phyloP scores from a whole-genome alignment of 139 green algal species.

The Chloropicon primus region DNA sequence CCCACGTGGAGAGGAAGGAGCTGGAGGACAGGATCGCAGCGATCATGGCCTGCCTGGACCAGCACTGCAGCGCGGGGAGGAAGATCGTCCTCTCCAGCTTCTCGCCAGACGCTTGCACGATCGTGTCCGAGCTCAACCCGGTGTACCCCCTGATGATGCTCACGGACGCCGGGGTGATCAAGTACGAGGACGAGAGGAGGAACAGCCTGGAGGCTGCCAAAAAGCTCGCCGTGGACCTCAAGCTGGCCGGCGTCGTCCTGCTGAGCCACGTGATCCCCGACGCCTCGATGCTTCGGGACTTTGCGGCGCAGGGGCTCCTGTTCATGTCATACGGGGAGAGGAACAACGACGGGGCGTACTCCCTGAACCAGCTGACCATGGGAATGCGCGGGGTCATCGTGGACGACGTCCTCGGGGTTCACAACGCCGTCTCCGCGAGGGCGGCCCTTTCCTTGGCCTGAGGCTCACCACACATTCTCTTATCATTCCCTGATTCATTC shows the following conservation, averaged over 20 bases:
- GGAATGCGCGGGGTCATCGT: background rate
- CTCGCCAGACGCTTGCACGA: conserved; percentile 64
- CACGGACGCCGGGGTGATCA: conserved; percentile 34
- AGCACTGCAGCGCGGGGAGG: background rate
- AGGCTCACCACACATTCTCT: background rate
- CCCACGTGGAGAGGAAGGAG: background rate
- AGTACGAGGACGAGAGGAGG: conserved; percentile 48
- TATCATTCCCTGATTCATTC: background rate
- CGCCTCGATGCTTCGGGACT: conserved; percentile 14
- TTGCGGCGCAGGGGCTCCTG: conserved; percentile 22
- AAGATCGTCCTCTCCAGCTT: conserved; percentile 65
- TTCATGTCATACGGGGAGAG: conserved; percentile 64
- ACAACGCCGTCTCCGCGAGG: background rate
- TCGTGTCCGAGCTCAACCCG: conserved; percentile 24
- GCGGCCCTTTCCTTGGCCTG: background rate
- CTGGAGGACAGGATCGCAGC: background rate
- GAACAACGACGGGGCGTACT: conserved; percentile 44
- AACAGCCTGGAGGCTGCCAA: conserved; percentile 50
- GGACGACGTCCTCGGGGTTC: background rate
- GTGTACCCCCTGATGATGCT: conserved; percentile 60
- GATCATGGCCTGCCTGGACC: background rate
- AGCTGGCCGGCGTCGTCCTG: conserved; percentile 53
- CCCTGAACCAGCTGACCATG: background rate
- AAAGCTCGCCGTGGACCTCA: conserved; percentile 25
- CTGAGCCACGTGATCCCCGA: background rate